Base-by-base conservation (phyloP, 1,284 basidiomycete genomes). In the Ceratobasidium theobromae region DNA sequence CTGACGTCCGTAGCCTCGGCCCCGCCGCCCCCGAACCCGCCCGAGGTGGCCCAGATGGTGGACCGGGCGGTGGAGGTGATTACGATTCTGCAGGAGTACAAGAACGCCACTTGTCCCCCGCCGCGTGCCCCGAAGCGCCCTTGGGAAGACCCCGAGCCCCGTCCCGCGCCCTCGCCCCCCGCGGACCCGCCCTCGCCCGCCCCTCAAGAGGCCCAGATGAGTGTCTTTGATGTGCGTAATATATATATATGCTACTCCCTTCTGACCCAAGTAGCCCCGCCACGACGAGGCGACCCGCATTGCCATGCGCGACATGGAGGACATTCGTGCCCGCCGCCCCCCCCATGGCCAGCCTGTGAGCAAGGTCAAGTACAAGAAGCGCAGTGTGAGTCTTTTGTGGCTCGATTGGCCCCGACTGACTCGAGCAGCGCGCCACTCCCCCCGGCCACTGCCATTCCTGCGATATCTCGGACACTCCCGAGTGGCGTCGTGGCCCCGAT, bases 401-500 rank as follows among this genome's bases (percentile, higher is more conserved):
- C 21, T 18, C 53, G 27, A 28, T 45, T 27, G 41, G 21, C 48
- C 40, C 41, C 41, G 46, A n/a, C 40, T 43, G n/a, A 48, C 30
- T 21, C 30, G 23, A 23, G 23, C 38, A 60, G 57, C 48, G 48
- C 23, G 68, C 69, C 23, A 48, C 65, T 25, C 49, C 66, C n/a
- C 68, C 68, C 25, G 68, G 68, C 21, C 32, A 60, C 23, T 70
- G 69, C 46, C 53, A 65, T 45, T 67, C 68, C 21, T 70, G 69
- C 46, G 38, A 53, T 21, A 69, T 46, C 33, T 40, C 48, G n/a
- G 69, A 70, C 40, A 69, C 69, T n/a, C 69, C 69, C 27, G 69
- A 70, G 54, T 70, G 69, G 69, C 53, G 69, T 51, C 55, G 69
- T 41, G 69, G 69, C 43, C 69, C 69, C 21, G 58, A 70, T 51